Base-by-base conservation (phyloP, 768 basidiomycete genomes). In the Leucosporidium creatinivorum region DNA sequence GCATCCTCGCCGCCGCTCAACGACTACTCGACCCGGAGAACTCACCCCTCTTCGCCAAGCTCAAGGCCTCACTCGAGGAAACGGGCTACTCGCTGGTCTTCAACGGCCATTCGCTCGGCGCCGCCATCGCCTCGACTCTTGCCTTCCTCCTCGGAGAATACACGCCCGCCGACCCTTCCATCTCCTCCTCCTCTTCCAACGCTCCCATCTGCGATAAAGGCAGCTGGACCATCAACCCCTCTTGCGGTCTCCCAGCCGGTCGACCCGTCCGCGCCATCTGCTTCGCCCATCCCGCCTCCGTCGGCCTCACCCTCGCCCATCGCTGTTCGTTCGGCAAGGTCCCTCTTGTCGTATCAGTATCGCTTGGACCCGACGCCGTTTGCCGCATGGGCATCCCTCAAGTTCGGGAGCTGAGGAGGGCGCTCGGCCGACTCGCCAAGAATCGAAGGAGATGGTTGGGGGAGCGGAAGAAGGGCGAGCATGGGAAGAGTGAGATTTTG, bases 271-370 rank as follows among this genome's bases (percentile, higher is more conserved):
- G 66, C 23, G 65, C 68, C 0, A 48, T 72, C 26, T 62, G 59
- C 36, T 69, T 72, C 52, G 71, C 71, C 1, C 71, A 72, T 33
- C 71, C 71, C 18, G 63, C 68, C n/a, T 69, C 68, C 1, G 48
- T 69, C 56, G 65, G 66, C 56, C 47, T 23, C 5, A 36, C 59
- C 1, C 68, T 72, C 57, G 62, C 71, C 2, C 49, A 17, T 6
- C 58, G 63, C 5, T 55, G 51, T 30, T 51, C 68, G 6, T 12
- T 62, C 28, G 69, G 58, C 21, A 33, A 39, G 19, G 39, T 44
- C 23, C 65, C 71, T 18, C 71, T 72, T 36, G 71, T 72, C 25
- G 6, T 69, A 12, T 63, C 52, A 55, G 62, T 72, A 31, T 64
- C 63, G 10, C 63, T 69, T 36, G 58, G 17, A 9, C 23, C 50